A percentile compares a stretch with the other conserved stretches of the same genome.
Conservation (phyloP, 306 rosid species). For the Citrullus amarus region DNA sequence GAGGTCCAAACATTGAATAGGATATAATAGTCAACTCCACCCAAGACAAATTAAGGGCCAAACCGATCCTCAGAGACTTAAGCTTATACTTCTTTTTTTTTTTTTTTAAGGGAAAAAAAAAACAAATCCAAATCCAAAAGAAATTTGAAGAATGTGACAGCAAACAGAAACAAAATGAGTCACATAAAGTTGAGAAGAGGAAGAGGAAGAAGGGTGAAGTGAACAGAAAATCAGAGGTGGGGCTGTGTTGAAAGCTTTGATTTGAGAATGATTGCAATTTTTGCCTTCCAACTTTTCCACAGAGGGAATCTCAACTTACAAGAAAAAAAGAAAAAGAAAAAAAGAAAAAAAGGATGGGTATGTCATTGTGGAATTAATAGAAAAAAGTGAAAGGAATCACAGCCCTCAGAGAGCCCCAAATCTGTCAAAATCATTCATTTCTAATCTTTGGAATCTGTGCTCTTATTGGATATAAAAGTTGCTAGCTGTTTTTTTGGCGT, state of each 20-base stretch:
- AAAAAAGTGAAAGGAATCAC: background rate
- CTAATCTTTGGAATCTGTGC: background rate
- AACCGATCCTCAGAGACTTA: too few species aligned
- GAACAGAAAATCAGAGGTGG: background rate
- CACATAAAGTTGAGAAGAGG: background rate
- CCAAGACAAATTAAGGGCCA: too few species aligned
- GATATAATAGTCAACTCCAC: too few species aligned
- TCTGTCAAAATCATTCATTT: slow-evolving; percentile 1
- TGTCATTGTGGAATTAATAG: background rate
- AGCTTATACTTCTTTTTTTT: too few species aligned
- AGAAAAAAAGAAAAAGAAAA: background rate
- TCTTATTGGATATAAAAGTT: background rate
- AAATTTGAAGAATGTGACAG: background rate
- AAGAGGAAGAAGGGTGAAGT: background rate
- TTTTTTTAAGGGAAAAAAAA: too few species aligned
- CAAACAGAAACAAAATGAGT: slow-evolving; percentile 3
- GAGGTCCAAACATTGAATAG: too few species aligned
- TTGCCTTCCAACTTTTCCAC: background rate
- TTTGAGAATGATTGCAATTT: background rate
- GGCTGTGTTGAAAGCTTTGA: background rate
- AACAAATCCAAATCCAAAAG: too few species aligned
- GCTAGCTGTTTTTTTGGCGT: background rate
- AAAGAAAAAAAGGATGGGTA: background rate
- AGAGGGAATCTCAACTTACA: slow-evolving; percentile 1
- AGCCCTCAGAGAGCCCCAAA: background rate